These are phyloP conservation scores for Pezicula rhizophila DNA, from an alignment of 2,329 filamentous ascomycete genomes.

Conservation along the genomic window DNA sequence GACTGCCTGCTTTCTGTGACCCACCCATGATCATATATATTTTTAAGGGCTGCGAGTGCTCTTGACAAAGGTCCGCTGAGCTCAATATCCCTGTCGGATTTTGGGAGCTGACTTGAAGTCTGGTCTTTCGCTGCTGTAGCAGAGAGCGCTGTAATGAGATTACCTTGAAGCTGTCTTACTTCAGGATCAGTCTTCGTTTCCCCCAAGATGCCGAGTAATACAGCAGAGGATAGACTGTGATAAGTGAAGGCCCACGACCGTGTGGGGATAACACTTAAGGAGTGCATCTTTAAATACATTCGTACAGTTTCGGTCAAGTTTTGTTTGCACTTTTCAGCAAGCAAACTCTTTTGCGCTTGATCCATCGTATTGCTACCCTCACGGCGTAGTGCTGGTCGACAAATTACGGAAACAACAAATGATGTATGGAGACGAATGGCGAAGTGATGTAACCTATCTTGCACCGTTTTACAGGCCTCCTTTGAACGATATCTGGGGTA, in stretches of 20 bases:
- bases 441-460: constrained; percentile 58
- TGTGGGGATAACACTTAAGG: constrained; percentile 59
- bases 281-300: constrained; percentile 66
- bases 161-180: constrained; percentile 56
- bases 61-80: constrained; percentile 49
- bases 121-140: constrained; percentile 58
- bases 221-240: constrained; percentile 58
- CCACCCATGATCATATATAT: constrained; percentile 61
- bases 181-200: constrained; percentile 59
- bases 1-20: constrained; percentile 37
- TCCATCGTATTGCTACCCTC: constrained; percentile 41
- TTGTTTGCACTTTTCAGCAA: constrained; percentile 53
- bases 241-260: constrained; percentile 65
- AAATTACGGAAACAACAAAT: constrained; percentile 60
- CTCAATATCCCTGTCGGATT: constrained; percentile 26
- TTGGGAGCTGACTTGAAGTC: constrained; percentile 12
- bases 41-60: constrained; percentile 54
- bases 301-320: constrained; percentile 60
- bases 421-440: constrained; percentile 60
- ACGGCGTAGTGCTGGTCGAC: constrained; percentile 53
- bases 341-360: constrained; percentile 43
- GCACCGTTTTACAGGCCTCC: constrained; percentile 56
- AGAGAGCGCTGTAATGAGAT: constrained; percentile 57
- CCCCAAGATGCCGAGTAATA: constrained; percentile 56
- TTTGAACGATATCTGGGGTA: constrained; percentile 50